A percentile compares a stretch with the other conserved stretches of the same genome.
phyloP scores from a whole-genome alignment of 768 basidiomycete genomes.

The Suillus discolor region DNA sequence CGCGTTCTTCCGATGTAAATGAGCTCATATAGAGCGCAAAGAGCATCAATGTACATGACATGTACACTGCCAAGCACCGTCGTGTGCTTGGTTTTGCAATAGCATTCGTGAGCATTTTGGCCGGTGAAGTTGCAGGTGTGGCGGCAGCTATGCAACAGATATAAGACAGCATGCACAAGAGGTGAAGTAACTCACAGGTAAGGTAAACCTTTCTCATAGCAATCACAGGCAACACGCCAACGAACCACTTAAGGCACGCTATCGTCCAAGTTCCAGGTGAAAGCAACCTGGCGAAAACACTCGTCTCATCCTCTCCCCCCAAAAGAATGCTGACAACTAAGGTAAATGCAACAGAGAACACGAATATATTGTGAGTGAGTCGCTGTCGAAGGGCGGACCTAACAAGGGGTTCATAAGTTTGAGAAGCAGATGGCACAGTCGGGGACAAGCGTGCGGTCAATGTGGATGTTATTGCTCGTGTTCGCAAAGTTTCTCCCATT shows the following conservation, averaged over 20 bases:
- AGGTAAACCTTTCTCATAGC: slow-evolving; percentile 61
- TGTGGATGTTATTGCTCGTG: slow-evolving; percentile 43
- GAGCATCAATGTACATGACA: slow-evolving; percentile 46
- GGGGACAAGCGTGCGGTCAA: slow-evolving; percentile 49
- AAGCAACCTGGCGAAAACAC: slow-evolving; percentile 39
- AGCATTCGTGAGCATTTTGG: slow-evolving; percentile 46
- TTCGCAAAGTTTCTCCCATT: slow-evolving; percentile 10
- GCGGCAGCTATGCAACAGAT: slow-evolving; percentile 41
- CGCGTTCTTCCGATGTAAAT: slow-evolving; percentile 26
- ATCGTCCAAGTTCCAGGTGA: slow-evolving; percentile 45
- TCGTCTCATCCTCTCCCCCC: slow-evolving; percentile 17
- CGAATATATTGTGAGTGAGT: slow-evolving; percentile 55
- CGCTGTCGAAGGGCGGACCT: slow-evolving; percentile 65
- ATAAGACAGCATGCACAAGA: background rate
- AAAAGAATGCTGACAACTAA: slow-evolving; percentile 45
- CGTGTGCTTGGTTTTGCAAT: slow-evolving; percentile 49
- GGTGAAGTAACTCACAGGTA: slow-evolving; percentile 46
- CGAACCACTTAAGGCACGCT: slow-evolving; percentile 48
- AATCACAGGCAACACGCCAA: slow-evolving; percentile 56
- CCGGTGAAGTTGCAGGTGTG: slow-evolving; percentile 54
- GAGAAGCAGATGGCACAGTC: slow-evolving; percentile 55
- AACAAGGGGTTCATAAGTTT: slow-evolving; percentile 66
- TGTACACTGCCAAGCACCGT: slow-evolving; percentile 48
- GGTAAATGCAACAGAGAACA: slow-evolving; percentile 49
- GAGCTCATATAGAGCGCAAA: slow-evolving; percentile 47